These are phyloP conservation scores for Globisporangium spinosum DNA, from an alignment of 352 stramenopile genomes.

Conservation along the genomic window DNA sequence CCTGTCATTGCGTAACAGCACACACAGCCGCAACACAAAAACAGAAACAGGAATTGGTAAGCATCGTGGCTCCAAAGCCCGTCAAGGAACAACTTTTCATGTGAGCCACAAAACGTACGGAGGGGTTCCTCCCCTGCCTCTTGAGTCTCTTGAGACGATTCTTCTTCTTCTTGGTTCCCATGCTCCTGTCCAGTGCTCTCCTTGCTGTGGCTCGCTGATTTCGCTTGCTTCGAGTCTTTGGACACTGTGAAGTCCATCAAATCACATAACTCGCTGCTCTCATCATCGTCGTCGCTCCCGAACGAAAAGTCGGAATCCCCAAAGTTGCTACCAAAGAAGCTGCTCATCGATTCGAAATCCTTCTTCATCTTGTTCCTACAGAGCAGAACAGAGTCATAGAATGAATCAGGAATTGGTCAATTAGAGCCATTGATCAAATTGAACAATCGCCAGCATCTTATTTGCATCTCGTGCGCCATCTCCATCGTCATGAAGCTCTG, in stretches of 20 bases:
- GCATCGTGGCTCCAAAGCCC: not conserved
- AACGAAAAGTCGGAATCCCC: conserved; percentile 23
- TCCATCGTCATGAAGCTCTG: conserved; percentile 22
- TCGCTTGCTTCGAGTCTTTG: not conserved
- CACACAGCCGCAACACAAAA: not conserved
- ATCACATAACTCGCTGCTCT: conserved; percentile 3
- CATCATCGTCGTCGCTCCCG: conserved; percentile 6
- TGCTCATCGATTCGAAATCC: conserved; percentile 46
- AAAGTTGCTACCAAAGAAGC: conserved; percentile 32
- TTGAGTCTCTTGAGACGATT: not conserved
- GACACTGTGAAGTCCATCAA: not conserved
- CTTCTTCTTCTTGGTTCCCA: not conserved
- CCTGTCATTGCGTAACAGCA: not conserved
- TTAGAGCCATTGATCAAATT: not conserved
- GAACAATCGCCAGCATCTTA: not conserved
- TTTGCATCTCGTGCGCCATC: conserved; percentile 22
- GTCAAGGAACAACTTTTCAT: too few relatives aligned
- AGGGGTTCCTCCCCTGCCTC: not conserved
- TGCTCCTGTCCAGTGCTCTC: not conserved
- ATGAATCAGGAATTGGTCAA: not conserved
- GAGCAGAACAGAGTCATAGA: not conserved
- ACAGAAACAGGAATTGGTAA: not conserved
- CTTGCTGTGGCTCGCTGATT: not conserved
- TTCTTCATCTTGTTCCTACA: conserved; percentile 33
- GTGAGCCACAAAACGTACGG: not conserved